phyloP scores from a whole-genome alignment of 208 protist genomes.

The Giardia duodenalis region DNA sequence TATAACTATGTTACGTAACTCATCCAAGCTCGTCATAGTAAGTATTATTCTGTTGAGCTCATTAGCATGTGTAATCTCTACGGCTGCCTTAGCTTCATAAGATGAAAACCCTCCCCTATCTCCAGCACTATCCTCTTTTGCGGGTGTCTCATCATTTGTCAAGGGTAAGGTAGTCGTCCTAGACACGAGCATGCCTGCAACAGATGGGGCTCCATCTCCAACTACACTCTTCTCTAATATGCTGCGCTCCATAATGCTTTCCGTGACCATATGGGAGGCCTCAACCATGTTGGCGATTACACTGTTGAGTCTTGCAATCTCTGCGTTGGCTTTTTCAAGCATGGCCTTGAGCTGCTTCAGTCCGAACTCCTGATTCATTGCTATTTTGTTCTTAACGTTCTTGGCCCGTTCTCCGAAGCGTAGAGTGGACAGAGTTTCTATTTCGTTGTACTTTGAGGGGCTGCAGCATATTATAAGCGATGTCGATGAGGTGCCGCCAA shows the following conservation, averaged over 20 bases:
- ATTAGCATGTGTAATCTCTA: not conserved
- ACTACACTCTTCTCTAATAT: not conserved
- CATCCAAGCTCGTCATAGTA: not conserved
- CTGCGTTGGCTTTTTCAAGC: constrained; percentile 17
- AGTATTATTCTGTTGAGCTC: not conserved
- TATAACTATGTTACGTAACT: not conserved
- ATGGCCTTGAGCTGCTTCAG: constrained; percentile 30
- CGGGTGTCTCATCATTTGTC: too few relatives aligned
- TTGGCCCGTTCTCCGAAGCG: constrained; percentile 56
- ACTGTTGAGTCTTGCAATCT: not conserved
- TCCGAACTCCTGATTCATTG: constrained; percentile 10
- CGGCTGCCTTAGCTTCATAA: not conserved
- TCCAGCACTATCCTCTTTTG: too few relatives aligned
- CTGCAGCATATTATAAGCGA: constrained; percentile 60
- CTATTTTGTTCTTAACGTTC: constrained; percentile 39
- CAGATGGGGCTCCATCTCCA: not conserved
- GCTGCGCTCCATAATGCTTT: not conserved
- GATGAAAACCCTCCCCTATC: too few relatives aligned
- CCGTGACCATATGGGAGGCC: not conserved
- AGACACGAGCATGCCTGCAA: too few relatives aligned
- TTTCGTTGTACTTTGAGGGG: constrained; percentile 52
- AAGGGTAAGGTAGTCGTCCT: too few relatives aligned
- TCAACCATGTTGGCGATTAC: not conserved
- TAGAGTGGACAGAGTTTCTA: constrained; percentile 61
- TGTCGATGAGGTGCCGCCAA: constrained; percentile 62